Conservation (phyloP, 164 flowering plant genomes). For the Liriodendron chinense region DNA sequence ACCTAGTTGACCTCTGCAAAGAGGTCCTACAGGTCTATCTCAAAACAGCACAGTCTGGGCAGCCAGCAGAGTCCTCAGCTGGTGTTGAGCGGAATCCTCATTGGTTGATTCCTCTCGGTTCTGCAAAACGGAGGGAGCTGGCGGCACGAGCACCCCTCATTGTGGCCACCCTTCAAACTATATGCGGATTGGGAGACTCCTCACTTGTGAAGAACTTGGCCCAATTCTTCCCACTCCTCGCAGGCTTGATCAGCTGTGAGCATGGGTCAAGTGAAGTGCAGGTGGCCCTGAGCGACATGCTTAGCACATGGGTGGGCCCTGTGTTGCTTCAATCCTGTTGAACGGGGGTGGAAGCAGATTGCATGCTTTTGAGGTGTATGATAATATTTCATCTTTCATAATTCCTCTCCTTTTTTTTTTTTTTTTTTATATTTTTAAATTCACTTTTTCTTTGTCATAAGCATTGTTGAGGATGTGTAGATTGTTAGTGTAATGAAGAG, state of each 20-base stretch:
- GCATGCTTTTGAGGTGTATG: slow-evolving; percentile 37
- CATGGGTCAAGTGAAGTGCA: slow-evolving; percentile 94
- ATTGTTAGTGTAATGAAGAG: slow-evolving; percentile 37
- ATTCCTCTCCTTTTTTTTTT: slow-evolving; percentile 1
- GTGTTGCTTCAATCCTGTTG: slow-evolving; percentile 82
- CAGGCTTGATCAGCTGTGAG: slow-evolving; percentile 83
- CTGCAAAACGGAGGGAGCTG: slow-evolving; percentile 78
- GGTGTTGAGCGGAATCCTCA: slow-evolving; percentile 24
- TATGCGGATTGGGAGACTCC: slow-evolving; percentile 56
- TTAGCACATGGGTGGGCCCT: slow-evolving; percentile 71
- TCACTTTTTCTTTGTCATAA: slow-evolving; percentile 15
- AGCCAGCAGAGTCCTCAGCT: slow-evolving; percentile 27
- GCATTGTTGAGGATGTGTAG: slow-evolving; percentile 41
- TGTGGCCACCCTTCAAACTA: slow-evolving; percentile 77
- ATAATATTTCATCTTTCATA: slow-evolving; percentile 15
- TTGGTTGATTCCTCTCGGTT: slow-evolving; percentile 82
- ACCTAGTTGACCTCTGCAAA: slow-evolving; percentile 68
- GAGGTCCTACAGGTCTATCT: slow-evolving; percentile 82
- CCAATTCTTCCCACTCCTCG: slow-evolving; percentile 69
- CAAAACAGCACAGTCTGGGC: slow-evolving; percentile 41
- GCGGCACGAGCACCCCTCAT: slow-evolving; percentile 89
- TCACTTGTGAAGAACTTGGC: slow-evolving; percentile 64
- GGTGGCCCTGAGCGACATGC: slow-evolving; percentile 83
- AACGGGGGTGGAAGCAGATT: slow-evolving; percentile 18
- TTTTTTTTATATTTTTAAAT: neutral